Base-by-base conservation (phyloP, 306 rosid genomes). In the Abrus precatorius region DNA sequence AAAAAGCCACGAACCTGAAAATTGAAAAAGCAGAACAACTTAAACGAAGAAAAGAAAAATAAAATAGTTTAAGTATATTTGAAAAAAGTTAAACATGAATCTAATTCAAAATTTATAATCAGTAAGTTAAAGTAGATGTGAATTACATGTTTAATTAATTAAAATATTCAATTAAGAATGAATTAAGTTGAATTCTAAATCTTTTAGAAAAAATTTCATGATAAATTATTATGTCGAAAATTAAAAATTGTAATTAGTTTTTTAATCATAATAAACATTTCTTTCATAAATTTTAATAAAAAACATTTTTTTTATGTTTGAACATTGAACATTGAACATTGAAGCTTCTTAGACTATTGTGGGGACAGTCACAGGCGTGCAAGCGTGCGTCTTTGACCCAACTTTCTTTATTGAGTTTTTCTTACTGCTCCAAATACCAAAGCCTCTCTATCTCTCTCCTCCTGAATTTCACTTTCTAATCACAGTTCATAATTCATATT, bases 301-400 rank as follows among this genome's bases (percentile, higher is more conserved):
- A 68, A 47, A 9, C 5, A 5, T 44, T 1, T 8, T 11, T n/a
- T 14, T 29, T 32, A 48, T 32, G 61, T 49, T 70, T 32, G 64
- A 72, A n/a, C 11, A 30, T 48, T 76, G 63, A 77, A 28, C 64
- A 64, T 57, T 44, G 62, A 69, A 20, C 20, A 20, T 20, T 20
- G 20, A 49, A 67, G 68, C 13, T 65, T 72, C 56, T 65, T 40
- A 6, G 3, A 66, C 12, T 8, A 54, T 54, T 29, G 87, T 84
- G 87, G 90, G 87, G 84, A 68, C 90, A 71, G 67, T 86, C 81
- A 80, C 84, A 80, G 85, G 76, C 57, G 87, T 53, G 76, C 85
- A 81, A 81, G 87, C 90, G 90, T 87, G 90, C 90, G 85, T 87
- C 80, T 87, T 87, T 87, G 88, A 87, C 88, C 80, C 82, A 73